A percentile compares a stretch with the other conserved stretches of the same genome.
Conservation (phyloP, 1,139 yeast species). For the Suhomyces wounanorum region DNA sequence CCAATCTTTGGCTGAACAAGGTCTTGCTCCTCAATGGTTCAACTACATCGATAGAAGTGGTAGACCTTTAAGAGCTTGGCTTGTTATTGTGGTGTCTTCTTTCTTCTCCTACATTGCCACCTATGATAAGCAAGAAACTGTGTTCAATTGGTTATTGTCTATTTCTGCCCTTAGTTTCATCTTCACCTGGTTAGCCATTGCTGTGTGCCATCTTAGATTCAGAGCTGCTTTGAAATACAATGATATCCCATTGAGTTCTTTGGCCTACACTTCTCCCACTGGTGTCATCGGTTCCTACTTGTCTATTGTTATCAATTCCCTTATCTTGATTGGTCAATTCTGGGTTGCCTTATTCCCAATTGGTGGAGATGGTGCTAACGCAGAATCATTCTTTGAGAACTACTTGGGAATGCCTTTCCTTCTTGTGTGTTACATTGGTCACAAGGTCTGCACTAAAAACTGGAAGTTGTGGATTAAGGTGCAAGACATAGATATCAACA, state of each 20-base stretch:
- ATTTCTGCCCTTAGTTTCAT: constrained; percentile 28
- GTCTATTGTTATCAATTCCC: constrained; percentile 24
- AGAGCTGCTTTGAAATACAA: constrained; percentile 26
- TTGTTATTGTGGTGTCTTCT: constrained; percentile 22
- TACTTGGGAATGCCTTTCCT: constrained; percentile 26
- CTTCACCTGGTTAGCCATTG: constrained; percentile 26
- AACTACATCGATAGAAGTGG: constrained; percentile 27
- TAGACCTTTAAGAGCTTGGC: constrained; percentile 27
- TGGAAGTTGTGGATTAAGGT: constrained; percentile 24
- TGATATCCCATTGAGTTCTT: constrained; percentile 22
- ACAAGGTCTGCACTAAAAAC: constrained; percentile 25
- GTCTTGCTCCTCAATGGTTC: constrained; percentile 28
- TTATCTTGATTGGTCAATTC: constrained; percentile 25
- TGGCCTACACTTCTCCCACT: constrained; percentile 27
- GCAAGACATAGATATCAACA: constrained; percentile 24
- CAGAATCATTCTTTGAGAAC: constrained; percentile 26
- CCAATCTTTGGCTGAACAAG: constrained; percentile 27
- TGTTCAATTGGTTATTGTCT: constrained; percentile 30
- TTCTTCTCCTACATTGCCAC: constrained; percentile 28
- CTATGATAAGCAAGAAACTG: constrained; percentile 24
- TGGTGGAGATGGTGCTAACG: constrained; percentile 25
- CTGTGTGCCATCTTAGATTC: constrained; percentile 27
- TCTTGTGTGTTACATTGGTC: constrained; percentile 26
- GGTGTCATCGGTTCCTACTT: constrained; percentile 27
- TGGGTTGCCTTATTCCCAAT: constrained; percentile 31